These are phyloP conservation scores for Pleurotus pulmonarius DNA, from an alignment of 768 basidiomycete species.

Conservation along the genomic window DNA sequence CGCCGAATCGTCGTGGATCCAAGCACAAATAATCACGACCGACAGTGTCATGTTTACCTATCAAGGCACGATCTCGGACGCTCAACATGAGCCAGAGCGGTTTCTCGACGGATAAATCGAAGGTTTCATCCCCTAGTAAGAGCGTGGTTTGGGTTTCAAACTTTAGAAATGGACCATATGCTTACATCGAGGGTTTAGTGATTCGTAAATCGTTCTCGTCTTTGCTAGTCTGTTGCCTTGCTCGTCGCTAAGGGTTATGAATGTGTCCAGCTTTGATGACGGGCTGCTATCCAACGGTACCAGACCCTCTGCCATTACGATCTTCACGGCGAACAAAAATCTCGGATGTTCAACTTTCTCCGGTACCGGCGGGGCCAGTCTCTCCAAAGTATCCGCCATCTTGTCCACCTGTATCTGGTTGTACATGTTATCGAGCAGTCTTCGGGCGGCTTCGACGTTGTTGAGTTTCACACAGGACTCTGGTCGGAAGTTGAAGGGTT, in stretches of 20 bases:
- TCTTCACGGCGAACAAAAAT: slow-evolving; percentile 92
- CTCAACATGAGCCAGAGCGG: slow-evolving; percentile 98
- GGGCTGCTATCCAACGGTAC: slow-evolving; percentile 72
- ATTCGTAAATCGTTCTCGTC: slow-evolving; percentile 94
- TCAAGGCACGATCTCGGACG: slow-evolving; percentile 82
- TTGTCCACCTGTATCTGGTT: slow-evolving; percentile 87
- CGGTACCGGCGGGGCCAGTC: slow-evolving; percentile 63
- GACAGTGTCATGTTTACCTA: slow-evolving; percentile 91
- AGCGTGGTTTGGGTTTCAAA: slow-evolving; percentile 10
- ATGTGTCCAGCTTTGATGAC: slow-evolving; percentile 83
- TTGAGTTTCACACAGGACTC: slow-evolving; percentile 97
- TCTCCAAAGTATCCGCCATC: slow-evolving; percentile 59
- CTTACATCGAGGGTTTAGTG: slow-evolving; percentile 85
- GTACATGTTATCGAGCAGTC: slow-evolving; percentile 92
- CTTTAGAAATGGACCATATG: slow-evolving; percentile 12
- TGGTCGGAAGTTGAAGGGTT: slow-evolving; percentile 91
- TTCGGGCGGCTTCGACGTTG: slow-evolving; percentile 90
- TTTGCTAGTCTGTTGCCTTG: slow-evolving; percentile 86
- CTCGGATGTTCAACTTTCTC: slow-evolving; percentile 62
- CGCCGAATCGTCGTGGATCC: slow-evolving; percentile 83
- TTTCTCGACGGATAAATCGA: slow-evolving; percentile 90
- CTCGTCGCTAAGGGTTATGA: slow-evolving; percentile 93
- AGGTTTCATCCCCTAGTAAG: slow-evolving; percentile 87
- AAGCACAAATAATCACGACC: slow-evolving; percentile 91
- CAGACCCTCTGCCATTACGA: slow-evolving; percentile 88